Base-by-base conservation (phyloP, 805 yeast genomes). In the Cyberlindnera euphorbiiphila region DNA sequence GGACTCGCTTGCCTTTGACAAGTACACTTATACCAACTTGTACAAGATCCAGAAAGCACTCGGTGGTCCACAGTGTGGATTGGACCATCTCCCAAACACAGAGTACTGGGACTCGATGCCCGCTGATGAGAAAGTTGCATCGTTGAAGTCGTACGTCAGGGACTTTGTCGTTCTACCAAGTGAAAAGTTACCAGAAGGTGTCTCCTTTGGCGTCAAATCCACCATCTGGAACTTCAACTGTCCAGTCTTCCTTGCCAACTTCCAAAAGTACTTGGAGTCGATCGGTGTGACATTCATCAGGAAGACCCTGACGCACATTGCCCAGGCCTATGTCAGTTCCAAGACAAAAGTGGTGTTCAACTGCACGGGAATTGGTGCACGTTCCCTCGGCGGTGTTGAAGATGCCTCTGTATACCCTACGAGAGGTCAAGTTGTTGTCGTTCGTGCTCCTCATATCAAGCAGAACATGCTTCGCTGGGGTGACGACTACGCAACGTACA, bases 381-480 rank as follows among this genome's bases (percentile, higher is more conserved):
- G 65, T 32, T 54, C 59, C 3, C 61, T 85, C 6, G 78, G 78
- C 7, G 93, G 89, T 10, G 85, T 81, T 13, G 61, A 64, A 15
- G 95, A 85, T 52, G 43, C 62, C 8, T 60, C 63, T 1, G 72
- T 81, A 14, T 81, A 78, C 47, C 91, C 95, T 7, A 76, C 85
- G 1, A 66, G 95, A 41, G 95, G 95, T 5, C 94, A 85, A 53
- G 87, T 84, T 18, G 81, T 83, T 14, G 79, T 83, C 9, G 68
- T 84, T 16, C 71, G 68, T 43, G 86, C 87, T 0, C 87, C 88
- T 3, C 83, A 81, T 49, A 65, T 83, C 42, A 63, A 62, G 23
- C 77, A 75, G 49, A 83, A 81, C 55, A 61, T 59, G 43, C 53
- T 76, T 66, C 61, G 75, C 36, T 78, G 84, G 84, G 81, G 82